Conservation (phyloP, 192 early-diverging fungal genomes). For the Thoreauomyces humboldtii region DNA sequence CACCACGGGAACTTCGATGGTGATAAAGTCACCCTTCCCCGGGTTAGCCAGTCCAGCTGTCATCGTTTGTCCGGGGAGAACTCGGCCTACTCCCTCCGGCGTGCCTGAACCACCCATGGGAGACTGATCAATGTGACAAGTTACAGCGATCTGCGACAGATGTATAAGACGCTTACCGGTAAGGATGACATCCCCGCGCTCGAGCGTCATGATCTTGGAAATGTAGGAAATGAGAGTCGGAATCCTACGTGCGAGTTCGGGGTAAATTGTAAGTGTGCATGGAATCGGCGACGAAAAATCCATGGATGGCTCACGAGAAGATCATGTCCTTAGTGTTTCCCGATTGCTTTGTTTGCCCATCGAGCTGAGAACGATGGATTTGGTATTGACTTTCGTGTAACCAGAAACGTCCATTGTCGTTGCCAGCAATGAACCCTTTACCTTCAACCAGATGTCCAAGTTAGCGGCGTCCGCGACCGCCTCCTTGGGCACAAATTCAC, state of each 20-base stretch:
- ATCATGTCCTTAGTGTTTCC: slow-evolving; percentile 92
- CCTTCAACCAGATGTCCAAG: slow-evolving; percentile 74
- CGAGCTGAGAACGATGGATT: slow-evolving; percentile 66
- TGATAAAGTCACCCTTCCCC: background rate
- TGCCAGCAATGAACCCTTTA: background rate
- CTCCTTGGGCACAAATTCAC: slow-evolving; percentile 73
- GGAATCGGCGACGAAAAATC: too few species aligned
- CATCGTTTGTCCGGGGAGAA: slow-evolving; percentile 74
- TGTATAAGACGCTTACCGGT: slow-evolving; percentile 61
- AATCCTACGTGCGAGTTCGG: slow-evolving; percentile 64
- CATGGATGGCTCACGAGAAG: slow-evolving; percentile 53
- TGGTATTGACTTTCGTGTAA: slow-evolving; percentile 63
- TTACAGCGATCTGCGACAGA: background rate
- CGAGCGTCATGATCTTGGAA: slow-evolving; percentile 82
- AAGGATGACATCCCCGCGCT: slow-evolving; percentile 85
- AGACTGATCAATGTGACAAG: background rate
- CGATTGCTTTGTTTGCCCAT: slow-evolving; percentile 70
- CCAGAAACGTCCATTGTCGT: slow-evolving; percentile 53
- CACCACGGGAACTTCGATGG: background rate
- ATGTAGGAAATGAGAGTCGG: slow-evolving; percentile 78
- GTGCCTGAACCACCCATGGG: slow-evolving; percentile 55
- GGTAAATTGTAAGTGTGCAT: too few species aligned
- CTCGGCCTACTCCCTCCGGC: slow-evolving; percentile 83
- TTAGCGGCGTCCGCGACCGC: slow-evolving; percentile 69
- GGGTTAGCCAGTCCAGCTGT: slow-evolving; percentile 62